Percentiles rank a stretch among this genome's conserved stretches.
Conservation (phyloP, 1,284 basidiomycete genomes). For the Calocybe gambosa region DNA sequence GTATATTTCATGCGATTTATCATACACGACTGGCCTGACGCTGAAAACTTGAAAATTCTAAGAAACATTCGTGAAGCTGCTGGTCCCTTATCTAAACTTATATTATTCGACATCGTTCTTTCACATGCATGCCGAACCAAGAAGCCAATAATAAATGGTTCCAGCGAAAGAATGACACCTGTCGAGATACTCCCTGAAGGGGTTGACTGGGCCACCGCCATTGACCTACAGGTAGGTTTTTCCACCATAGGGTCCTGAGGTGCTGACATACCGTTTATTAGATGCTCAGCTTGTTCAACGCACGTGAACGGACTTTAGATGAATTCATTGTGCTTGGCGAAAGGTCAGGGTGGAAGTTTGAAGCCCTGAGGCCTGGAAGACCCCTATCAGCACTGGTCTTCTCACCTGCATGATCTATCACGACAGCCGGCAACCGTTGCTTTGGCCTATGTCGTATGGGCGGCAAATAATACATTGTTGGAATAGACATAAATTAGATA, state of each 20-base stretch:
- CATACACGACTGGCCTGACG: constrained; percentile 31
- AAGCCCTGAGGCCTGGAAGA: constrained; percentile 1
- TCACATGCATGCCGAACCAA: constrained; percentile 16
- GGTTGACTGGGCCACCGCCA: constrained; percentile 1
- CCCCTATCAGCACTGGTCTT: constrained; percentile 1
- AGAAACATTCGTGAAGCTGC: constrained; percentile 23
- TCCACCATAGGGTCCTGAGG: constrained; percentile 2
- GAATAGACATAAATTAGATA: background rate
- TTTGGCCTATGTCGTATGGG: background rate
- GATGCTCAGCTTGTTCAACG: constrained; percentile 11
- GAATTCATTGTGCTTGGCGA: constrained; percentile 5
- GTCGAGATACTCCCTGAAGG: background rate
- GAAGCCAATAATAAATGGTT: background rate
- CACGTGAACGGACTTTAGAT: constrained; percentile 9
- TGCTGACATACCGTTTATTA: background rate
- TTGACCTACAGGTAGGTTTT: background rate
- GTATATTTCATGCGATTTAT: constrained; percentile 28
- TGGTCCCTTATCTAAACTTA: constrained; percentile 19
- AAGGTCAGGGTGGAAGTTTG: constrained; percentile 2
- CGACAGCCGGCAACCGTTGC: background rate
- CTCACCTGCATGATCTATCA: background rate
- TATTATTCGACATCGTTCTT: constrained; percentile 24
- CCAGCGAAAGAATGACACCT: background rate
- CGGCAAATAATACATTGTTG: background rate
- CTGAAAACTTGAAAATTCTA: constrained; percentile 21